These are phyloP conservation scores for Hamamelis virginiana DNA, from an alignment of 164 flowering plant genomes.

Conservation along the genomic window DNA sequence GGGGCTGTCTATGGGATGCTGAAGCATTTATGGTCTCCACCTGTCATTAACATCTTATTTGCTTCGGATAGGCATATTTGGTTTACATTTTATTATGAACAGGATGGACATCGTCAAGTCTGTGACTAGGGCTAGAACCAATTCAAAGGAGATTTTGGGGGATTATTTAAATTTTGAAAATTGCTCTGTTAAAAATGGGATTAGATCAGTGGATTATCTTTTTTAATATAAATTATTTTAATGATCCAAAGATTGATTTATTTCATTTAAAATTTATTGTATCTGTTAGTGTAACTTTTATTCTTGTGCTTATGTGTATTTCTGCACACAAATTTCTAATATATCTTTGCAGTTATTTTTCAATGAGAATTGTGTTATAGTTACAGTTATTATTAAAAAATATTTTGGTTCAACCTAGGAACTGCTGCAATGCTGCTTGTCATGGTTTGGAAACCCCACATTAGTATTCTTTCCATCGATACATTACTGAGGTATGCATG, in stretches of 20 bases:
- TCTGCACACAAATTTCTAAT: background rate
- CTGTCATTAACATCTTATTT: no score
- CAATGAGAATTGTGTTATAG: background rate
- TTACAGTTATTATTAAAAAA: background rate
- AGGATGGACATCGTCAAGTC: no score
- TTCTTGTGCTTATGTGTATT: background rate
- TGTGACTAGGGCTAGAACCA: no score
- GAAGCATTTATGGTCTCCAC: no score
- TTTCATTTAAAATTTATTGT: background rate
- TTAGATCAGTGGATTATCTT: background rate
- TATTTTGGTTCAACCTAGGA: conserved; percentile 35
- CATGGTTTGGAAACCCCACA: conserved; percentile 71
- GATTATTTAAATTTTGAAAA: no score
- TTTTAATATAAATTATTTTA: background rate
- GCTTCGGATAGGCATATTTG: no score
- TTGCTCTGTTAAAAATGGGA: background rate
- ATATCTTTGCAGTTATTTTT: background rate
- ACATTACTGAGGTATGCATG: conserved; percentile 51
- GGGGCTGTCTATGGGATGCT: no score
- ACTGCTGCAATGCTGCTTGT: conserved; percentile 89
- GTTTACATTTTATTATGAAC: no score
- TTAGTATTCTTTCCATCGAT: conserved; percentile 58
- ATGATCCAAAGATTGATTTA: no score
- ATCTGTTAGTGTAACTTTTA: background rate
- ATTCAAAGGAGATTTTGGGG: no score